Base-by-base conservation (phyloP, 192 early-diverging fungal genomes). In the Geranomyces michiganensis region DNA sequence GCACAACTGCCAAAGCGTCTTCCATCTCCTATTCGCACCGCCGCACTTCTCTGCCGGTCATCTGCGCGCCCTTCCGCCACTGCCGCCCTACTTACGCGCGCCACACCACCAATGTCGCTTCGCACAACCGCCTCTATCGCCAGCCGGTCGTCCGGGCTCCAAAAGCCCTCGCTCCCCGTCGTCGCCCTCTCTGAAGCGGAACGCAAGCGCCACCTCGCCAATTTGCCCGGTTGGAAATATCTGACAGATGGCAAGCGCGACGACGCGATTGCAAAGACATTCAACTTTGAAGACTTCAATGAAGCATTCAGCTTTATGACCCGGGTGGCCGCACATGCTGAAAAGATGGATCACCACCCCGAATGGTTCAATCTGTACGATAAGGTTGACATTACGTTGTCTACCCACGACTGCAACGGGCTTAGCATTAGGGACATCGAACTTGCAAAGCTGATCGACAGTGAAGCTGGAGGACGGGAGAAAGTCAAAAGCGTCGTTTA, bases 231-330 rank as follows among this genome's bases (percentile, higher is more conserved):
- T 15, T 72, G 70, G 70, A 62, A 49, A 8, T 59, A 64, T 49
- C 17, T 62, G 30, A 72, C 64, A 60, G 70, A 72, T 22, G 62
- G 59, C 22, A 64, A 64, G 49, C 70, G 76, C 24, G 36, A 41
- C 36, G 76, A 77, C 31, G 32, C 33, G 15, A 72, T 77, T 46
- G 21, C 49, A 27, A 94, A 92, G 77, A 84, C 82, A 19, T 94
- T 93, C 75, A 41, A 46, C 48, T 97, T 96, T 80, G 78, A 84
- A 51, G 86, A 92, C 74, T 99, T 99, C 74, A 88, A 83, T 78
- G 83, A 87, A 56, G 94, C 94, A 7, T 99, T 94, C 83, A 91
- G 90, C 6, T 99, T 99, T 80, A 99, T 99, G 97, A 87, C 93
- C 12, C 78, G 89, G 14, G 91, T 97, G 8, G 97, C 94, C 33